Base-by-base conservation (phyloP, 176 grass and related monocot species). In the Tillandsia leiboldiana region DNA sequence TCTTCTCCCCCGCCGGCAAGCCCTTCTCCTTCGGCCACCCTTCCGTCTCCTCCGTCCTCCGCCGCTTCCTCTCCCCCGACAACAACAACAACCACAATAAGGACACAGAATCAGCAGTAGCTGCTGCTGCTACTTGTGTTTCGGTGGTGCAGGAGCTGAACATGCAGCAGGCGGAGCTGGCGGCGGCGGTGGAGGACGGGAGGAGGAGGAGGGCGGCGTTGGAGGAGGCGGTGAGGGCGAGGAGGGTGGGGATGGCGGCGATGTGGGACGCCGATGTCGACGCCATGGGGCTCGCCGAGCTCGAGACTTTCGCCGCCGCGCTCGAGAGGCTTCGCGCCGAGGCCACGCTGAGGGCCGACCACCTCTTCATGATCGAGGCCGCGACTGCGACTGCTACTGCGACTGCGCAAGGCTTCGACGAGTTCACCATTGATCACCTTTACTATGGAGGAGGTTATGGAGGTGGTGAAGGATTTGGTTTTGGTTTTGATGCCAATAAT, bases 1-100 rank as follows among this genome's bases (percentile, higher is more conserved):
- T 81, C 1, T 94, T 75, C 90, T 89, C 86, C 54, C 90, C 90
- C 12, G 86, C 74, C 11, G 77, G 64, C 2, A 86, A 68, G 70
- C 88, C 81, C 3, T 82, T 71, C 75, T 64, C 71, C 48, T 75
- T 80, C 27, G 85, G 78, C n/a, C 68, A 84, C 52, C 75, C 88
- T 1, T 87, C 88, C 48, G 75, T 87, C 14, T 0, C 26, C 54
- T 54, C 82, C 64, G 59, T 87, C 75, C 0, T 77, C 57, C 81
- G 74, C 8, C 68, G 78, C n/a, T 71, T 73, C 77, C 20, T 66
- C 50, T 57, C 62, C 14, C 11, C 79, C 22, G 24, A 24, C 24
- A 24, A 24, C 24, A 24, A 24, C 24, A 24, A 24, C 24, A 24
- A 24, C 24, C 0, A 24, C 1, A 24, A 1, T 1, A 24, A 24